Percentiles rank a stretch among this genome's conserved stretches.
These are phyloP conservation scores for Neohortaea acidophila DNA, from an alignment of 495 filamentous ascomycete genomes.

Conservation along the genomic window DNA sequence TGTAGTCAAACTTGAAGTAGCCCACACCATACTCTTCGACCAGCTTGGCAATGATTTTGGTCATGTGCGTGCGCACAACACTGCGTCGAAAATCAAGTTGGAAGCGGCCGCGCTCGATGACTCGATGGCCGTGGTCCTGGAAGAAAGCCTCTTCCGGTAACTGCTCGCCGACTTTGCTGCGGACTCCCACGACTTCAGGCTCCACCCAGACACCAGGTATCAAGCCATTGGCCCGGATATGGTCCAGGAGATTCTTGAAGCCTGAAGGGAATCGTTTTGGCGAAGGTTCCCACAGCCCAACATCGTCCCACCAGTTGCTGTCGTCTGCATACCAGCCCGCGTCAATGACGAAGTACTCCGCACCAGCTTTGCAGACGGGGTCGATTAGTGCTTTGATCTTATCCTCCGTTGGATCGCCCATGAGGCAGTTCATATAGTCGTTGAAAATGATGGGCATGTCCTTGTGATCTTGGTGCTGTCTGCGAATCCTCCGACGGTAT, in stretches of 20 bases:
- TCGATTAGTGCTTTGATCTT: too few species aligned
- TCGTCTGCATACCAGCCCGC: too few species aligned
- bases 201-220: not conserved
- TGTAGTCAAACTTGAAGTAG: conserved; percentile 4
- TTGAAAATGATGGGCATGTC: too few species aligned
- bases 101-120: not conserved
- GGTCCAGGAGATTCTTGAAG: not conserved
- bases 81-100: not conserved
- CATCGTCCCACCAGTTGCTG: too few species aligned
- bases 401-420: too few species aligned
- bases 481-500: too few species aligned
- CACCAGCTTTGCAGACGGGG: too few species aligned
- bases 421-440: too few species aligned
- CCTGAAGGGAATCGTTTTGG: not conserved
- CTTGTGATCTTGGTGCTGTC: too few species aligned
- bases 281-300: conserved; percentile 1
- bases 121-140: not conserved
- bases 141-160: not conserved
- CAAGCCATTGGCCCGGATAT: not conserved
- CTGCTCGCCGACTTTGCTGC: not conserved
- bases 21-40: not conserved
- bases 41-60: not conserved
- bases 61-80: not conserved
- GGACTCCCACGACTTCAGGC: not conserved
- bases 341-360: too few species aligned